These are phyloP conservation scores for Plectosphaerella cucumerina DNA, from an alignment of 2,329 filamentous ascomycete species.

Conservation along the genomic window DNA sequence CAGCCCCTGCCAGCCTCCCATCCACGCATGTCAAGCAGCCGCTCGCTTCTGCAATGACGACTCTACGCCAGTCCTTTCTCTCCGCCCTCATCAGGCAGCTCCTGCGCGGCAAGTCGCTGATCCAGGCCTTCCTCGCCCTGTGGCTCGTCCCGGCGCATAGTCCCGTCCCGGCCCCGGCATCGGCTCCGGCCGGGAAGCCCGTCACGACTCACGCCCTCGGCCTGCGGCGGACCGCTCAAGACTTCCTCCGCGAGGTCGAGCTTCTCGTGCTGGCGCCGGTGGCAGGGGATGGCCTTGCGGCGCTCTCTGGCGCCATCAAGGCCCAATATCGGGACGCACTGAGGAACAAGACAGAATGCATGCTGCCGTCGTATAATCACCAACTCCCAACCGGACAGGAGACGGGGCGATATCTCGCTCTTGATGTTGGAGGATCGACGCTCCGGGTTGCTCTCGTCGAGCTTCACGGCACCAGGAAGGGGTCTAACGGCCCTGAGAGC, in stretches of 20 bases:
- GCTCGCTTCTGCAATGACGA: conserved; percentile 54
- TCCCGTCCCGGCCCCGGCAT: conserved; percentile 13
- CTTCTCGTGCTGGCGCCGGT: conserved; percentile 44
- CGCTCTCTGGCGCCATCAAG: conserved; percentile 46
- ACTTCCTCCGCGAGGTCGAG: conserved; percentile 56
- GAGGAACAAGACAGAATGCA: conserved; percentile 49
- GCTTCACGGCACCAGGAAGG: conserved; percentile 41
- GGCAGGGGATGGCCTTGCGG: conserved; percentile 37
- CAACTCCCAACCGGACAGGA: conserved; percentile 59
- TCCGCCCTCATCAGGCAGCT: conserved; percentile 54
- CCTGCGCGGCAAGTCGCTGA: conserved; percentile 53
- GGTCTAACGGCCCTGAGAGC: conserved; percentile 32
- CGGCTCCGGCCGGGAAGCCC: conserved; percentile 7
- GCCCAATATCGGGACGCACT: conserved; percentile 51
- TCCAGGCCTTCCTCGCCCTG: conserved; percentile 47
- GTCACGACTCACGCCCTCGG: neutral
- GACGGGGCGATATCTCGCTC: conserved; percentile 53
- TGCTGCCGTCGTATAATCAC: conserved; percentile 64
- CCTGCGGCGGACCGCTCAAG: conserved; percentile 29
- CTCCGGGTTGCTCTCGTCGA: conserved; percentile 61
- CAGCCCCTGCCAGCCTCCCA: neutral
- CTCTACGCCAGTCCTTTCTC: conserved; percentile 49
- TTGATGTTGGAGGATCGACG: conserved; percentile 68
- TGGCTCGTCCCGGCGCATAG: conserved; percentile 8
- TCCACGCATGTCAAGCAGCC: conserved; percentile 38